Evolutionary conservation across 2,329 filamentous ascomycete genomes (phyloP).

Genomic region (Phialocephala subalpina): DNA sequence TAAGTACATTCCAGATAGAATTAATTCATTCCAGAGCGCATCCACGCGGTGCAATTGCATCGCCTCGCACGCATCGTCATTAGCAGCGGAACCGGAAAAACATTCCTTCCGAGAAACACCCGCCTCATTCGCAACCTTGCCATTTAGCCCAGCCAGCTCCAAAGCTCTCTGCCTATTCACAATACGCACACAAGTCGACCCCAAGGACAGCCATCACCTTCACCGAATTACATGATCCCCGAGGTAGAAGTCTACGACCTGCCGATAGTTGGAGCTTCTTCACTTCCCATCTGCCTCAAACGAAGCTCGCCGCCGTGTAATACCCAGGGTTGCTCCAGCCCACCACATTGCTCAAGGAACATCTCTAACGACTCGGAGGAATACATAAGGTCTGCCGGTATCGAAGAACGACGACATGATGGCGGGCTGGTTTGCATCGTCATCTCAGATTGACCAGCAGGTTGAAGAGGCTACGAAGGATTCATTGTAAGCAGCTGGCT

Average conservation of each 20-base stretch:
- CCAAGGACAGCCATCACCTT: slow-evolving; percentile 2
- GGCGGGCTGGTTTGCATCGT: slow-evolving; percentile 96
- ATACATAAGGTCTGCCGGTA: background rate
- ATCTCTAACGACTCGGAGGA: background rate
- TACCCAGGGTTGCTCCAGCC: background rate
- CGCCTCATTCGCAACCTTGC: slow-evolving; percentile 4
- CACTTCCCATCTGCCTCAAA: background rate
- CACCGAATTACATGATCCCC: background rate
- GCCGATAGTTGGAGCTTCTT: background rate
- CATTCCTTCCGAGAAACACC: background rate
- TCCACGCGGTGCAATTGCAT: background rate
- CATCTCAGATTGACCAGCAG: slow-evolving; percentile 94
- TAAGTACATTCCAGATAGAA: slow-evolving; percentile 1
- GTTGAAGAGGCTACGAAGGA: slow-evolving; percentile 96
- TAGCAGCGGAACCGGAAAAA: background rate
- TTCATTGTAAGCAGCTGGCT: slow-evolving; percentile 65
- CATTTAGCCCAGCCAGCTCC: background rate
- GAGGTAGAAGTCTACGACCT: background rate
- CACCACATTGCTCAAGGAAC: background rate
- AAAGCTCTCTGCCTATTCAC: slow-evolving; percentile 6
- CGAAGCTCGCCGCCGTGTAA: background rate
- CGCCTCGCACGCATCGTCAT: background rate
- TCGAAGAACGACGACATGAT: slow-evolving; percentile 64
- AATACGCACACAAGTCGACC: background rate
- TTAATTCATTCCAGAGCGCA: background rate